Percentiles rank a stretch among this genome's conserved stretches.
These are phyloP conservation scores for Neurospora sp. DNA, from an alignment of 495 filamentous ascomycete species.

Conservation along the genomic window DNA sequence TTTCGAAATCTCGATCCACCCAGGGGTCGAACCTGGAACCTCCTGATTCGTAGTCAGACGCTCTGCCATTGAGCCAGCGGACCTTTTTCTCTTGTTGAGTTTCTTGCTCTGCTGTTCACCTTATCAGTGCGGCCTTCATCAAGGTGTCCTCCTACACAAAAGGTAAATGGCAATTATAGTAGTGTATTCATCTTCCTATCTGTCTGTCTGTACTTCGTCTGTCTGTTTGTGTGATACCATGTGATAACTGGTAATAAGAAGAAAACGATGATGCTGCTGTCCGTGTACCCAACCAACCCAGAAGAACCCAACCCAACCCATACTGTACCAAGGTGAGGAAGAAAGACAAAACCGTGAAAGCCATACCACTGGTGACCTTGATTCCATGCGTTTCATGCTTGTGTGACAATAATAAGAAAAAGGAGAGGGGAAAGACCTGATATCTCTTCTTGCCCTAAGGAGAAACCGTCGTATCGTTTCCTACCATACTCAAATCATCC, in stretches of 20 bases:
- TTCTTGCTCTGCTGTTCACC: too few relatives aligned
- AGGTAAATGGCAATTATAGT: too few relatives aligned
- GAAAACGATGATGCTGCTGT: too few relatives aligned
- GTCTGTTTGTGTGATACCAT: too few relatives aligned
- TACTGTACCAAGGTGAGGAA: too few relatives aligned
- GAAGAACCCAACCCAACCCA: too few relatives aligned
- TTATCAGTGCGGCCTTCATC: too few relatives aligned
- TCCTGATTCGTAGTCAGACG: not conserved
- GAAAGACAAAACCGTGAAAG: not conserved
- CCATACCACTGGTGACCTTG: not conserved
- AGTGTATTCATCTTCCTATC: too few relatives aligned
- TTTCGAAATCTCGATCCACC: not conserved
- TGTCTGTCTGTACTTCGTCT: too few relatives aligned
- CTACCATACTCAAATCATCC: not conserved
- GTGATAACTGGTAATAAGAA: too few relatives aligned
- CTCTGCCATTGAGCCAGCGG: not conserved
- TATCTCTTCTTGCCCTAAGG: not conserved
- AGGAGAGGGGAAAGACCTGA: not conserved
- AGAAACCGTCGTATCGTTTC: not conserved
- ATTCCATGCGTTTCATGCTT: not conserved
- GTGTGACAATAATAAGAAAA: not conserved
- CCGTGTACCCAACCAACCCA: too few relatives aligned
- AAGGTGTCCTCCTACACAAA: too few relatives aligned
- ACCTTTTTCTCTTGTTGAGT: not conserved
- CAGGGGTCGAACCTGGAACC: not conserved